Evolutionary conservation across 352 stramenopile species (phyloP), one percentile per base, ranked within the genome.

Genomic region (Globisporangium iwayamae): DNA sequence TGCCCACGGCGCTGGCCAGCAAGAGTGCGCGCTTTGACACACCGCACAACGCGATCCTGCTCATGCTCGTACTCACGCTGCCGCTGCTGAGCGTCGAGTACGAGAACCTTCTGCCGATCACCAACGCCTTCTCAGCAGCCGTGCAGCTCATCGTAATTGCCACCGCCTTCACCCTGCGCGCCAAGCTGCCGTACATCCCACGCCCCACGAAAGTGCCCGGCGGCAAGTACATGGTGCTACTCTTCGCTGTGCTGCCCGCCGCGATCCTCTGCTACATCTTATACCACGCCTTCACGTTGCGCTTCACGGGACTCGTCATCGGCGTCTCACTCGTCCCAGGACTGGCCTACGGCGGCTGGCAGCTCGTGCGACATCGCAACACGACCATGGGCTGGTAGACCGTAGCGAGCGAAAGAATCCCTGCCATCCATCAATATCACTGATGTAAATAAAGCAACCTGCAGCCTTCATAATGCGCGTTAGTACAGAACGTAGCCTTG

Each of bases 111-210:
- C 60, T 97, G 5, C 75, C 86, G 14, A 82, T 98, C 68, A 80
- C 96, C n/a, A 98, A 98, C 71, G 87, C 95, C 8, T 94, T 96
- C 62, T 96, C 96, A 46, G 80, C 84, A 10, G 73, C 87, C 20
- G 71, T 87, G 13, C 73, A 98, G 47, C 48, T 98, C 3, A 67
- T 98, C 36, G 94, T 98, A 60, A 97, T 98, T 65, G 75, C 72
- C 13, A 84, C 95, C 0, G 89, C 96, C 71, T 77, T 98, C 56
- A 85, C 92, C 36, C 75, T 98, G 9, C 85, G 96, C 5, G 62
- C 83, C 4, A 80, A 73, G 50, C 61, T 87, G 55, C 81, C 81
- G 9, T 87, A 90, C 69, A 83, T 96, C 63, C 65, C 77, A 30
- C 80, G 89, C 2, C 84, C 87, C 0, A 88, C 72, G 25, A 79